Base-by-base conservation (phyloP, 352 stramenopile species). In the Phytophthora chlamydospora region DNA sequence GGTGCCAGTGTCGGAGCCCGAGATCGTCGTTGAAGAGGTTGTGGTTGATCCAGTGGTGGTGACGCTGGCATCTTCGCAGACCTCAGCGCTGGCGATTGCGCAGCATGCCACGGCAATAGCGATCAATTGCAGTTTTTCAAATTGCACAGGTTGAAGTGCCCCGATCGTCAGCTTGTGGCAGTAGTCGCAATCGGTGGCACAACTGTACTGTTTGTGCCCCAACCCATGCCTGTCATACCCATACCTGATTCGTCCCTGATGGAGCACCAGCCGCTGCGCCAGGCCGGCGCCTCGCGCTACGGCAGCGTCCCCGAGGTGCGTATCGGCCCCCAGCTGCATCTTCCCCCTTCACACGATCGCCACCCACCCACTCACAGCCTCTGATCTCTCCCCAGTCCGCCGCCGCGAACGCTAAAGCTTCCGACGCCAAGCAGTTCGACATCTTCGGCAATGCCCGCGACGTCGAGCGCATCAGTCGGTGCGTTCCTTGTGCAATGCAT, bases 391-490 rank as follows among this genome's bases (percentile, higher is more conserved):
- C 31, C 4, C 34, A 75, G 62, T 53, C 62, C 2, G 31, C 53
- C 12, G 42, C 42, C 10, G 14, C 6, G 0, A 68, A 56, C 50
- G 44, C 59, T 32, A 67, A 74, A 50, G 46, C 52, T 17, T 61
- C 52, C 10, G 47, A 73, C 31, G 39, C 12, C 29, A 59, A 64
- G 8, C 24, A 57, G 13, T 21, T 62, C 45, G 40, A 62, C 16
- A 43, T 66, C 33, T 66, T 60, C 12, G 52, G 53, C 16, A 60
- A 76, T 61, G 59, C 68, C 16, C 59, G 64, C 41, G 58, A 71
- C 31, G 68, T 77, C 21, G 68, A 77, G 45, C 68, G 64, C 46
- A 66, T 74, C 16, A 77, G 68, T 71, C 68, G 68, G 68, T 77
- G 4, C 4, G 68, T 73, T 1, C 2, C 13, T 63, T 35, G 6